These are phyloP conservation scores for Alternaria infectoria DNA, from an alignment of 2,329 filamentous ascomycete genomes.

Conservation along the genomic window DNA sequence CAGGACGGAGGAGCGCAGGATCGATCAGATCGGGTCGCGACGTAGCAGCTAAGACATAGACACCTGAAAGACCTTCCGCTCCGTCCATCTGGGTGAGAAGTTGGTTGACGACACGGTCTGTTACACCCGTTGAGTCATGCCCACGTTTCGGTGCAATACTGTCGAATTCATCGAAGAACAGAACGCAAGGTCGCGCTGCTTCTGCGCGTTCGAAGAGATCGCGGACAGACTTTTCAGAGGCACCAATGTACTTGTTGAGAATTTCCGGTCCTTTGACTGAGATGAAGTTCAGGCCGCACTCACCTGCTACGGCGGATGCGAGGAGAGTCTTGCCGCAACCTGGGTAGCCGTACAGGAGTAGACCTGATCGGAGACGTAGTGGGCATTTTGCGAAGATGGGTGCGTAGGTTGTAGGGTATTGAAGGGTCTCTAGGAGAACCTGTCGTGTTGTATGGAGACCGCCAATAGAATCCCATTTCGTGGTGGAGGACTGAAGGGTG, in stretches of 20 bases:
- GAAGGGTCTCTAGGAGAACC: slow-evolving; percentile 90
- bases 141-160: slow-evolving; percentile 96
- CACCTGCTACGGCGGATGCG: slow-evolving; percentile 94
- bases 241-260: slow-evolving; percentile 98
- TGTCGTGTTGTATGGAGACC: slow-evolving; percentile 85
- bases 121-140: slow-evolving; percentile 97
- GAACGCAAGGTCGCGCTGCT: slow-evolving; percentile 87
- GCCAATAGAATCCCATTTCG: slow-evolving; percentile 90
- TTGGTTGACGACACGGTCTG: slow-evolving; percentile 97
- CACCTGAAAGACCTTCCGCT: slow-evolving; percentile 90
- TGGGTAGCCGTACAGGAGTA: slow-evolving; percentile 92
- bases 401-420: slow-evolving; percentile 97
- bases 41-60: slow-evolving; percentile 95
- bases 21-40: slow-evolving; percentile 94
- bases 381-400: slow-evolving; percentile 97
- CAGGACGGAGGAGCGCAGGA: slow-evolving; percentile 87
- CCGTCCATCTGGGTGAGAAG: slow-evolving; percentile 98
- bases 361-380: slow-evolving; percentile 87
- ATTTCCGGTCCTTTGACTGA: slow-evolving; percentile 98
- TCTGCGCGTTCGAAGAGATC: slow-evolving; percentile 93
- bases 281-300: slow-evolving; percentile 98
- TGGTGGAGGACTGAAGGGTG: slow-evolving; percentile 89
- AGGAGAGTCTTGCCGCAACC: slow-evolving; percentile 97
- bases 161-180: slow-evolving; percentile 99
- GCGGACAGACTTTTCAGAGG: slow-evolving; percentile 92